Evolutionary conservation across 2,329 filamentous ascomycete genomes (phyloP).

Genomic region (Hymenoscyphus occultus): DNA sequence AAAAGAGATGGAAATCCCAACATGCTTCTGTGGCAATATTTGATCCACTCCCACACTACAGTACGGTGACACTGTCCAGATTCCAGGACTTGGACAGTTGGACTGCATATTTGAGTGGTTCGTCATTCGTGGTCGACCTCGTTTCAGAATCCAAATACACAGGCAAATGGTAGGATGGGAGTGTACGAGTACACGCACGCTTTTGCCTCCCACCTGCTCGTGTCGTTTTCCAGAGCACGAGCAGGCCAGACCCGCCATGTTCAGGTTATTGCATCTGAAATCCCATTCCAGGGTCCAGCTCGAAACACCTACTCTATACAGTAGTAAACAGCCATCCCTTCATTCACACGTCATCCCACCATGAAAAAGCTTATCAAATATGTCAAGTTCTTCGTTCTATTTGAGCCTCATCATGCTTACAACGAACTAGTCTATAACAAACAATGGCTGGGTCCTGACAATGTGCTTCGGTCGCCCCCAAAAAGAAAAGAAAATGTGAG

Average conservation of each 20-base stretch:
- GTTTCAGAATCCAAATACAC: not conserved
- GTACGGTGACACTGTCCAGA: too few species aligned
- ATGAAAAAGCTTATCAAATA: not conserved
- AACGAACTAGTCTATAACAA: constrained; percentile 5
- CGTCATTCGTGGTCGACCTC: not conserved
- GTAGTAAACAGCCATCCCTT: not conserved
- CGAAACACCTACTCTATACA: not conserved
- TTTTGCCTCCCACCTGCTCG: too few species aligned
- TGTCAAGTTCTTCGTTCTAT: not conserved
- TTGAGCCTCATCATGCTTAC: not conserved
- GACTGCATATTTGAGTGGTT: not conserved
- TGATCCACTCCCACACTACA: too few species aligned
- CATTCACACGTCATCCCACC: not conserved
- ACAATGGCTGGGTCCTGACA: not conserved
- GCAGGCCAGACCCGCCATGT: not conserved
- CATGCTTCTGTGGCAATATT: too few species aligned
- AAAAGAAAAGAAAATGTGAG: not conserved
- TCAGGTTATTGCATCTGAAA: not conserved
- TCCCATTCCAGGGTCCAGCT: not conserved
- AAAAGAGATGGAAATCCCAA: too few species aligned
- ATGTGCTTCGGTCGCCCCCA: not conserved
- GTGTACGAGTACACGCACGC: not conserved
- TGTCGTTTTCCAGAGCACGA: not conserved
- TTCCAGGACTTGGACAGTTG: too few species aligned
- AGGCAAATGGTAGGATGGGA: not conserved